Evolutionary conservation across 1,284 basidiomycete genomes (phyloP).

Genomic region (Trichosporon faecale): DNA sequence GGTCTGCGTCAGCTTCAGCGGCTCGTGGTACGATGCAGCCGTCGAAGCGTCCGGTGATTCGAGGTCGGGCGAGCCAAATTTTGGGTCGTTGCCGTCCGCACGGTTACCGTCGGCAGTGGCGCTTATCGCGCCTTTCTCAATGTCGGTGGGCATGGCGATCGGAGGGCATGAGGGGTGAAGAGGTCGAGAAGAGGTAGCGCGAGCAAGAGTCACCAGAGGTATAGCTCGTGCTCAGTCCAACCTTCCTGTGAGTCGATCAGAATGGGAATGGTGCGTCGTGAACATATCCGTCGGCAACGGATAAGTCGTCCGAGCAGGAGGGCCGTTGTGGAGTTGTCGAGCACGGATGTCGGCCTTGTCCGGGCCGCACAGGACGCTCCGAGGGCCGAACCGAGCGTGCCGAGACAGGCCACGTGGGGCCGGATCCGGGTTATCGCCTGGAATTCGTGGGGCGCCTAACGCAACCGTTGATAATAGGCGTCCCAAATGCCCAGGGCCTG

Average conservation of each 20-base stretch:
- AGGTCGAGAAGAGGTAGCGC: background rate
- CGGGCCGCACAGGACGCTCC: background rate
- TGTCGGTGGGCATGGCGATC: background rate
- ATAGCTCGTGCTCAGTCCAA: background rate
- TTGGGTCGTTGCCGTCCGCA: background rate
- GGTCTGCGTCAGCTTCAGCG: conserved; percentile 19
- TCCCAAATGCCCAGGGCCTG: background rate
- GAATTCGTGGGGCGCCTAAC: background rate
- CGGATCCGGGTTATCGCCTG: background rate
- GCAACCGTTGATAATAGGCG: background rate
- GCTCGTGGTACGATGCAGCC: background rate
- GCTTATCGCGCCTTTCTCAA: background rate
- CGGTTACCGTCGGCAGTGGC: background rate
- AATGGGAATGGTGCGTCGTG: background rate
- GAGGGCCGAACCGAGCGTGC: background rate
- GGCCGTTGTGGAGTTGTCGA: background rate
- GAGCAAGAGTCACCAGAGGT: background rate
- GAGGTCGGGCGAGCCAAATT: background rate
- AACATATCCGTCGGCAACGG: background rate
- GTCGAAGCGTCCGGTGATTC: background rate
- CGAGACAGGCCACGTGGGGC: background rate
- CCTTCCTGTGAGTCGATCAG: background rate
- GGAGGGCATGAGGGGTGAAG: background rate
- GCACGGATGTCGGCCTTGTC: conserved; percentile 1
- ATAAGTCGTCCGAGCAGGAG: background rate